Percentiles rank a stretch among this genome's conserved stretches.
Conservation (phyloP, 208 protist species). For the Wallacemonas sp. region DNA sequence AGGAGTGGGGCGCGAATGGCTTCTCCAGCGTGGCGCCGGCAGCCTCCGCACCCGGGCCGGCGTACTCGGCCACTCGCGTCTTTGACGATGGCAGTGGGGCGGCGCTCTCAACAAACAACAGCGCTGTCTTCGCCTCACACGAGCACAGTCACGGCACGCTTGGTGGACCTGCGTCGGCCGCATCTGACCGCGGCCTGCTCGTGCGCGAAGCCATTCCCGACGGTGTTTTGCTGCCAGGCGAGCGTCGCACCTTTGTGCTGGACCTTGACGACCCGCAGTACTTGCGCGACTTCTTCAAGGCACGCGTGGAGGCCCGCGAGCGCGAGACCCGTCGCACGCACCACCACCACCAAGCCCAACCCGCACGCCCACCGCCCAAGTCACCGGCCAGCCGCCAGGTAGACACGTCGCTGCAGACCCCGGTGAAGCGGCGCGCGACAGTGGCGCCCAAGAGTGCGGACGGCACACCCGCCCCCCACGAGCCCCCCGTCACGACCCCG, state of each 20-base stretch:
- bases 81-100: not conserved
- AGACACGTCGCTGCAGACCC: not conserved
- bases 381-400: not conserved
- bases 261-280: constrained; percentile 27
- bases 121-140: constrained; percentile 5
- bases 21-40: constrained; percentile 14
- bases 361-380: not conserved
- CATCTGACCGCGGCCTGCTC: constrained; percentile 20
- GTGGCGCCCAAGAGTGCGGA: too few species aligned
- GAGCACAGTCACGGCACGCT: too few species aligned
- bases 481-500: too few species aligned
- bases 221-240: constrained; percentile 51
- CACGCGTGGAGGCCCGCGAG: not conserved
- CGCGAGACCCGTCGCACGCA: not conserved
- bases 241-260: constrained; percentile 29
- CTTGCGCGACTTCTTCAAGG: constrained; percentile 16
- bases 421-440: too few species aligned
- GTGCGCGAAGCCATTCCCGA: constrained; percentile 42
- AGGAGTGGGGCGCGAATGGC: constrained; percentile 23
- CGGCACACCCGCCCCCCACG: too few species aligned
- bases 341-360: not conserved
- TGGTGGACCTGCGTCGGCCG: not conserved
- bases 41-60: not conserved
- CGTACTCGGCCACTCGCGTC: not conserved
- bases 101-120: not conserved